These are phyloP conservation scores for Cladosporium halotolerans DNA, from an alignment of 2,329 filamentous ascomycete genomes.

Conservation along the genomic window DNA sequence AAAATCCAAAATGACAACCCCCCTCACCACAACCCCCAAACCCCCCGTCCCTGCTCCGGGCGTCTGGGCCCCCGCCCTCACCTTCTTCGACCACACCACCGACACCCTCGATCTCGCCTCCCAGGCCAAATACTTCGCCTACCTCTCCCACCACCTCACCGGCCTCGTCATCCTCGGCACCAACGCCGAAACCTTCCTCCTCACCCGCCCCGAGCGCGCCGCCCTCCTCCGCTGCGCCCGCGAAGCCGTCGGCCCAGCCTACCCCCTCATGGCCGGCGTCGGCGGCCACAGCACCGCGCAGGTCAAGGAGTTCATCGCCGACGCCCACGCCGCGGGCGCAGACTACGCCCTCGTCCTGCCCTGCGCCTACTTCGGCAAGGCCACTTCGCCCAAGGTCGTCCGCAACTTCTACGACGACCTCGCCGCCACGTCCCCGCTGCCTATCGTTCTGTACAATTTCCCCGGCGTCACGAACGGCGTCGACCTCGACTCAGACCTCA, in stretches of 20 bases:
- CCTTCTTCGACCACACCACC: slow-evolving; percentile 38
- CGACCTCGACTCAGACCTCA: slow-evolving; percentile 61
- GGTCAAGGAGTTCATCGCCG: slow-evolving; percentile 37
- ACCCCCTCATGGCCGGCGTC: slow-evolving; percentile 40
- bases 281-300: slow-evolving; percentile 40
- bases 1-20: slow-evolving; percentile 3
- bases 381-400: slow-evolving; percentile 37
- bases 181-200: slow-evolving; percentile 43
- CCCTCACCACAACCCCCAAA: slow-evolving; percentile 1
- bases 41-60: slow-evolving; percentile 47
- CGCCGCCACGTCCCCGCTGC: slow-evolving; percentile 54
- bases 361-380: slow-evolving; percentile 41
- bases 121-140: slow-evolving; percentile 39
- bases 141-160: slow-evolving; percentile 38
- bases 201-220: slow-evolving; percentile 39
- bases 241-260: slow-evolving; percentile 36
- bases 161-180: slow-evolving; percentile 43
- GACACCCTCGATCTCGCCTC: slow-evolving; percentile 37
- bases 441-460: slow-evolving; percentile 68
- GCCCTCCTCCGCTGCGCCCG: slow-evolving; percentile 35
- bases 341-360: slow-evolving; percentile 40
- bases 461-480: slow-evolving; percentile 61
- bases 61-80: slow-evolving; percentile 37
- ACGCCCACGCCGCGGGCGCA: slow-evolving; percentile 37
- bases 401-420: slow-evolving; percentile 42